Evolutionary conservation across 257 asterid species (phyloP), one percentile per base, ranked within the genome.

Genomic region (Coffea canephora): DNA sequence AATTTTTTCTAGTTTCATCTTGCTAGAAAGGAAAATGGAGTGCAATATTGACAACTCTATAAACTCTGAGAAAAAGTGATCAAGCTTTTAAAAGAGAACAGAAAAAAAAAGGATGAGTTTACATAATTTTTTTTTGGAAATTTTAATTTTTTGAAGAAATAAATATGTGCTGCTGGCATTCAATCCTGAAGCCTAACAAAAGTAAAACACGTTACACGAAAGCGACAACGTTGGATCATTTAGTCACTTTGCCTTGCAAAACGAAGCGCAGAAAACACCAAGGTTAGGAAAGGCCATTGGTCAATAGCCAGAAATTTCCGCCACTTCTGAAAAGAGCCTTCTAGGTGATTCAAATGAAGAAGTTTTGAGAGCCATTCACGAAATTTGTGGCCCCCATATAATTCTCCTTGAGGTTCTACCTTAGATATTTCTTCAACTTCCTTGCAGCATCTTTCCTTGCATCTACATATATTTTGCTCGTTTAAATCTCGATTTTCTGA

Each of bases 311-410:
- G 71, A 71, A 71, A 71, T 69, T 70, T 78, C 27, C 50, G 13
- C 14, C 69, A 57, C 11, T 3, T 31, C 18, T 25, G 70, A 79
- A 77, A 65, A 77, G 16, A 25, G 71, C 50, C 67, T 57, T 71
- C 31, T 43, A 27, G 59, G 52, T 62, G 73, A 79, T 79, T 61
- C 23, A 62, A 18, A 46, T 46, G 48, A 57, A 71, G 45, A 43
- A 48, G 62, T 34, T 65, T 80, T 66, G 43, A 79, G 71, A 86
- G 73, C 91, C 92, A 89, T 87, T 91, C 91, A 77, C 85, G 74
- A 52, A 86, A 87, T 85, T 85, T 84, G 90, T 89, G 91, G 92
- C 80, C 85, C 85, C 90, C 88, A 61, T 79, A 52, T 52, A 14
- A 14, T 59, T 83, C 75, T 50, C 9, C 10, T 39, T 71, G 27